Percentiles rank a stretch among this genome's conserved stretches.
Evolutionary conservation across 495 filamentous ascomycete genomes (phyloP).

Genomic region (Aeminium ludgeri): DNA sequence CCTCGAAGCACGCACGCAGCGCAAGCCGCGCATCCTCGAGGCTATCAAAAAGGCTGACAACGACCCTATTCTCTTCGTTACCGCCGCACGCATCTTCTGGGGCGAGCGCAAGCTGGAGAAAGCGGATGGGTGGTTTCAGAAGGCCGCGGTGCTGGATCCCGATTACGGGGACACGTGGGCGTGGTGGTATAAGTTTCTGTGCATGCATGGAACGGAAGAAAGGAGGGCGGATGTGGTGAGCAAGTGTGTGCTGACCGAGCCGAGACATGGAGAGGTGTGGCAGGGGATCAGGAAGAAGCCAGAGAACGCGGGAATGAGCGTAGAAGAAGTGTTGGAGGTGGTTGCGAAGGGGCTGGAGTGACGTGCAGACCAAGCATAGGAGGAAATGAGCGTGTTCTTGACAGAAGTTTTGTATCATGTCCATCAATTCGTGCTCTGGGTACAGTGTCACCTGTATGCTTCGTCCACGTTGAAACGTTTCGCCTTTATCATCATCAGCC

Average conservation of each 20-base stretch:
- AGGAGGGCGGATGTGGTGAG: constrained; percentile 64
- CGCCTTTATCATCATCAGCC: no score
- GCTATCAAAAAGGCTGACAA: constrained; percentile 95
- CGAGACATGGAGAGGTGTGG: constrained; percentile 88
- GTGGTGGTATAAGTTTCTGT: constrained; percentile 90
- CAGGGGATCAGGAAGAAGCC: constrained; percentile 73
- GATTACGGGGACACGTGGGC: constrained; percentile 91
- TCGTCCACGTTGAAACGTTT: no score
- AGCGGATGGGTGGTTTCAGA: constrained; percentile 90
- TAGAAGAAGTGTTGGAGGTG: constrained; percentile 67
- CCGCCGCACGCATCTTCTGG: constrained; percentile 62
- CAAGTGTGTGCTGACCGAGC: constrained; percentile 62
- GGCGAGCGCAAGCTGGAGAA: constrained; percentile 69
- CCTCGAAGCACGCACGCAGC: constrained; percentile 76
- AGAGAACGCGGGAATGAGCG: constrained; percentile 48
- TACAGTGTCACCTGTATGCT: no score
- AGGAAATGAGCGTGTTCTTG: no score
- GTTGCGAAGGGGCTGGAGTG: constrained; percentile 45
- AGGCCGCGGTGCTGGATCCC: constrained; percentile 69
- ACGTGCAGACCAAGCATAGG: no score
- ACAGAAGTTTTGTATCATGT: no score
- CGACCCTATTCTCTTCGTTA: constrained; percentile 68
- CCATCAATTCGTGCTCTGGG: no score
- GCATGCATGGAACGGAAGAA: constrained; percentile 82
- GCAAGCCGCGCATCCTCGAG: constrained; percentile 75